Evolutionary conservation across 1,284 basidiomycete genomes (phyloP).

Genomic region (Cerrena zonata): DNA sequence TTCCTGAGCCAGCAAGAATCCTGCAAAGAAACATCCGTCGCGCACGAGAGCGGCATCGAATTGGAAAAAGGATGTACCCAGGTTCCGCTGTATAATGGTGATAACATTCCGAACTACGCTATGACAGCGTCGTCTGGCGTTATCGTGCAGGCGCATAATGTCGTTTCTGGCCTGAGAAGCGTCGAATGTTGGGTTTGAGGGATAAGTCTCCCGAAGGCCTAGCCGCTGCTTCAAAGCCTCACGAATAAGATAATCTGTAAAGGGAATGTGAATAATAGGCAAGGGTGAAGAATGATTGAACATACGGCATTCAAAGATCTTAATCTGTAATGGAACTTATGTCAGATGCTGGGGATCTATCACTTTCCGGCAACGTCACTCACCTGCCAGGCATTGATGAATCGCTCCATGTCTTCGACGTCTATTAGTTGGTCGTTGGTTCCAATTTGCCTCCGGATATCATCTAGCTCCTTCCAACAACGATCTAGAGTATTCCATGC

Average conservation of each 20-base stretch:
- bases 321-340: conserved; percentile 42
- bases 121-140: conserved; percentile 50
- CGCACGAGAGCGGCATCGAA: conserved; percentile 79
- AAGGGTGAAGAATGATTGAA: too few relatives aligned
- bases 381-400: conserved; percentile 66
- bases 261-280: conserved; percentile 12
- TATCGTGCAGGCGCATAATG: conserved; percentile 42
- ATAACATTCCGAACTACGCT: conserved; percentile 50
- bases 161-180: conserved; percentile 25
- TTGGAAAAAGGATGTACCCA: conserved; percentile 58
- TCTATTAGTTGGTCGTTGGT: conserved; percentile 35
- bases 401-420: conserved; percentile 58
- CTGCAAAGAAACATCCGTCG: conserved; percentile 77
- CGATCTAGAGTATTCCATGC: conserved; percentile 78
- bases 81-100: conserved; percentile 54
- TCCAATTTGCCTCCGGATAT: conserved; percentile 41
- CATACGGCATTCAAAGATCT: conserved; percentile 76
- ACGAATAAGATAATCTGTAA: conserved; percentile 58
- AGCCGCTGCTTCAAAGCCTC: conserved; percentile 56
- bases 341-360: conserved; percentile 11
- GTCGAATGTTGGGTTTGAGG: conserved; percentile 7
- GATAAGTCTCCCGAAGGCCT: conserved; percentile 23
- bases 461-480: conserved; percentile 78
- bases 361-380: conserved; percentile 13
- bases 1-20: conserved; percentile 58